Percentiles rank a stretch among this genome's conserved stretches.
phyloP scores from a whole-genome alignment of 495 filamentous ascomycete genomes.

The Staphylotrichum longicolle region DNA sequence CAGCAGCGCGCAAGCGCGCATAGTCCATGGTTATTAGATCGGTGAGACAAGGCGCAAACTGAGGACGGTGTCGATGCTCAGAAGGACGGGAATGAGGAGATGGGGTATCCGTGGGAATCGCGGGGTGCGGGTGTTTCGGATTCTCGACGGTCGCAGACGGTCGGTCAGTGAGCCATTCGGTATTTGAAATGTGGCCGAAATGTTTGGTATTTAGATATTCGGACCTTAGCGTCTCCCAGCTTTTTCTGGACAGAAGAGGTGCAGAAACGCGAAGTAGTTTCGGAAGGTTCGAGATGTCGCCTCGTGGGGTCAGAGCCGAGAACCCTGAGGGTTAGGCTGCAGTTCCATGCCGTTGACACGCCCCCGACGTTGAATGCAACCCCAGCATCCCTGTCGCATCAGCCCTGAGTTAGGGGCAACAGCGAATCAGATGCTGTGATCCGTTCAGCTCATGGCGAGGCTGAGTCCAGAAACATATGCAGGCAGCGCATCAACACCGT shows the following conservation, averaged over 20 bases:
- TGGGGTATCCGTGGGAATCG: background rate
- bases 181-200: background rate
- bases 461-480: too few species aligned
- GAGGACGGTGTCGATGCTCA: background rate
- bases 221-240: too few species aligned
- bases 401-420: too few species aligned
- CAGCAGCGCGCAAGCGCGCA: slow-evolving; percentile 77
- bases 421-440: background rate
- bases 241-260: too few species aligned
- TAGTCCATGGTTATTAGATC: slow-evolving; percentile 58
- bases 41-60: background rate
- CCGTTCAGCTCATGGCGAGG: background rate
- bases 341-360: background rate
- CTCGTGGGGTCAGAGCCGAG: background rate
- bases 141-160: background rate
- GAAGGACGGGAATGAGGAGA: background rate
- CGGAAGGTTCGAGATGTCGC: slow-evolving; percentile 1
- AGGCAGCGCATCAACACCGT: too few species aligned
- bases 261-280: background rate
- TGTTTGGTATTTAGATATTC: background rate
- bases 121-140: background rate
- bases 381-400: background rate
- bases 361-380: too few species aligned
- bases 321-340: slow-evolving; percentile 16
- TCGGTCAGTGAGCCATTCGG: background rate